These are phyloP conservation scores for Diaporthe sp. DNA, from an alignment of 2,329 filamentous ascomycete species.

Conservation along the genomic window DNA sequence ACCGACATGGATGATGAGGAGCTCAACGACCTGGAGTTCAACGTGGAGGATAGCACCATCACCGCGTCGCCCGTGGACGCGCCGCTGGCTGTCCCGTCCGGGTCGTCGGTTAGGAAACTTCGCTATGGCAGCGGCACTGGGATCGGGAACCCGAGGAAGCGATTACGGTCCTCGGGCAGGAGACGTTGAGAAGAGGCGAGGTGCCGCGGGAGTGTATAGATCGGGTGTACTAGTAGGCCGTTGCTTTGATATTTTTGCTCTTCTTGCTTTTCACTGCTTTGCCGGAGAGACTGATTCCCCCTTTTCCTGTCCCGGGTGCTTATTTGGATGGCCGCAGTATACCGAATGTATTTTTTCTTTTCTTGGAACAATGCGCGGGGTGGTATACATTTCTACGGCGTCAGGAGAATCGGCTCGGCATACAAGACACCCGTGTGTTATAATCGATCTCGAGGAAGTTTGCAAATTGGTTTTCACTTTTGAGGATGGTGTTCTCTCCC, in stretches of 20 bases:
- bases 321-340: constrained; percentile 10
- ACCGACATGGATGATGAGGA: constrained; percentile 94
- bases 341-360: background rate
- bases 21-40: constrained; percentile 74
- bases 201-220: background rate
- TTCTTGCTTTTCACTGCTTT: background rate
- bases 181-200: constrained; percentile 39
- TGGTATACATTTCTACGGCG: constrained; percentile 13
- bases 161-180: constrained; percentile 45
- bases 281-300: background rate
- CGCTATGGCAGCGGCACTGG: background rate
- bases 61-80: constrained; percentile 48
- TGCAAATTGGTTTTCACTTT: constrained; percentile 6
- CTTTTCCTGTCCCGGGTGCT: background rate
- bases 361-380: constrained; percentile 12
- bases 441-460: constrained; percentile 10
- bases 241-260: background rate
- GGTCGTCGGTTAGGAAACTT: constrained; percentile 25
- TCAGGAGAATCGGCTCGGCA: constrained; percentile 17
- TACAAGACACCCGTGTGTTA: constrained; percentile 20
- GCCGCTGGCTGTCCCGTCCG: constrained; percentile 30
- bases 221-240: constrained; percentile 18
- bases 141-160: constrained; percentile 40
- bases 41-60: constrained; percentile 61
- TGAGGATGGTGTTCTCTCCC: constrained; percentile 11